Conservation (phyloP, 768 basidiomycete genomes). For the Collybia nuda region DNA sequence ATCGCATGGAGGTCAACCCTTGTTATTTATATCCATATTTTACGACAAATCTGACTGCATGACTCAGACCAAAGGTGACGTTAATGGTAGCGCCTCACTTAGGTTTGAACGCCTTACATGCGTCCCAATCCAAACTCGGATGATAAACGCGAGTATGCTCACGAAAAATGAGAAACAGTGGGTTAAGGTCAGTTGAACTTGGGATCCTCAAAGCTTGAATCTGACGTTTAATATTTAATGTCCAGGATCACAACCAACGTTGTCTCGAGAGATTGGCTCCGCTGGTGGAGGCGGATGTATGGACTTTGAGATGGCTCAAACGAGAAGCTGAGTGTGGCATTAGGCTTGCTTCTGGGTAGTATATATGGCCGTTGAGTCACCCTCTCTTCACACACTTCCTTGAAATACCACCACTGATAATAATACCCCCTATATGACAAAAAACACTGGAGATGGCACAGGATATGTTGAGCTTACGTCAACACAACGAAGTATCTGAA, state of each 20-base stretch:
- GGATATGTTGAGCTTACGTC: too few relatives aligned
- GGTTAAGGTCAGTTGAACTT: slow-evolving; percentile 61
- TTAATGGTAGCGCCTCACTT: slow-evolving; percentile 78
- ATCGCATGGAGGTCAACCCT: slow-evolving; percentile 48
- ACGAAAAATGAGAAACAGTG: slow-evolving; percentile 84
- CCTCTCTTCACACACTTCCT: not conserved
- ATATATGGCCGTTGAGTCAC: slow-evolving; percentile 82
- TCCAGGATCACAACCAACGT: slow-evolving; percentile 76
- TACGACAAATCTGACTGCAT: not conserved
- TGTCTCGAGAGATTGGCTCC: slow-evolving; percentile 68
- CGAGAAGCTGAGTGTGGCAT: slow-evolving; percentile 76
- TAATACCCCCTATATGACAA: not conserved
- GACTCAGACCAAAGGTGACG: slow-evolving; percentile 66
- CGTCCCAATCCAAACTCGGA: slow-evolving; percentile 89
- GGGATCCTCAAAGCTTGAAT: too few relatives aligned
- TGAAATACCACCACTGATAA: slow-evolving; percentile 4
- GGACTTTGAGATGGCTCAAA: slow-evolving; percentile 78
- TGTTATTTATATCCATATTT: not conserved
- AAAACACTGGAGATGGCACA: too few relatives aligned
- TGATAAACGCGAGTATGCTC: slow-evolving; percentile 85
- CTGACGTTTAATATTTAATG: slow-evolving; percentile 4
- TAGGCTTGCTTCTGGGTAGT: slow-evolving; percentile 63
- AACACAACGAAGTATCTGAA: too few relatives aligned
- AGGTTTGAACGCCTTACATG: slow-evolving; percentile 91
- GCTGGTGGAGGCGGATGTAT: slow-evolving; percentile 72